Percentiles rank a stretch among this genome's conserved stretches.
These are phyloP conservation scores for Fusarium sp. DNA, from an alignment of 2,329 filamentous ascomycete species.

Conservation along the genomic window DNA sequence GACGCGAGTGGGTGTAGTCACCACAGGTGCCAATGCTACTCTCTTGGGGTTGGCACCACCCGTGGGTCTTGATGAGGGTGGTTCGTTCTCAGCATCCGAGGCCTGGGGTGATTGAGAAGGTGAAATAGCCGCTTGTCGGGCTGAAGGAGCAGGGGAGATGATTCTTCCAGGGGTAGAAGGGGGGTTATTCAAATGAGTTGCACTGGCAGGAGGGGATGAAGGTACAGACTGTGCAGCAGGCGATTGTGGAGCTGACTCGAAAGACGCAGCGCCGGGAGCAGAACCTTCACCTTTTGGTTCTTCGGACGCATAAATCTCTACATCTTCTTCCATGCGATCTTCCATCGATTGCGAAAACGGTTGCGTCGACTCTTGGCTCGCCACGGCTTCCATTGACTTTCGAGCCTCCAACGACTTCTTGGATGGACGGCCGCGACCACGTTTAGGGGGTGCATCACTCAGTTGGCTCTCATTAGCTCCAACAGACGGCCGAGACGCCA, in stretches of 20 bases:
- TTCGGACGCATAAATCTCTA: slow-evolving; percentile 28
- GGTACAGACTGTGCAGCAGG: slow-evolving; percentile 16
- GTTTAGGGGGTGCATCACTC: slow-evolving; percentile 45
- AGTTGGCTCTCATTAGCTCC: slow-evolving; percentile 40
- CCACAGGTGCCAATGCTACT: slow-evolving; percentile 60
- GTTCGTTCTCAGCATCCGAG: slow-evolving; percentile 84
- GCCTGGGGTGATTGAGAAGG: slow-evolving; percentile 79
- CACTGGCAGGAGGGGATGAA: slow-evolving; percentile 39
- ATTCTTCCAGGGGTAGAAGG: slow-evolving; percentile 59
- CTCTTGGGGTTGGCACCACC: slow-evolving; percentile 60
- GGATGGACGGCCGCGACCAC: slow-evolving; percentile 49
- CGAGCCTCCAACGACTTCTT: slow-evolving; percentile 50
- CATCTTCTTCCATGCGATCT: slow-evolving; percentile 35
- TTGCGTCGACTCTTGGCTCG: slow-evolving; percentile 31
- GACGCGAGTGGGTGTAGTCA: slow-evolving; percentile 61
- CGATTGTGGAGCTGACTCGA: slow-evolving; percentile 38
- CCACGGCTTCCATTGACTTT: slow-evolving; percentile 37
- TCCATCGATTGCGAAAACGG: slow-evolving; percentile 30
- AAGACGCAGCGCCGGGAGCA: slow-evolving; percentile 33
- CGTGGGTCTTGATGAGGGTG: slow-evolving; percentile 74
- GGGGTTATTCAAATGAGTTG: slow-evolving; percentile 43
- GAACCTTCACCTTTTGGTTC: slow-evolving; percentile 27
- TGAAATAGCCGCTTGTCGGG: slow-evolving; percentile 66
- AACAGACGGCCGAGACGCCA: slow-evolving; percentile 43
- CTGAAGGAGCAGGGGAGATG: slow-evolving; percentile 60